Conservation (phyloP, 306 rosid genomes). For the Medicago ruthenica region DNA sequence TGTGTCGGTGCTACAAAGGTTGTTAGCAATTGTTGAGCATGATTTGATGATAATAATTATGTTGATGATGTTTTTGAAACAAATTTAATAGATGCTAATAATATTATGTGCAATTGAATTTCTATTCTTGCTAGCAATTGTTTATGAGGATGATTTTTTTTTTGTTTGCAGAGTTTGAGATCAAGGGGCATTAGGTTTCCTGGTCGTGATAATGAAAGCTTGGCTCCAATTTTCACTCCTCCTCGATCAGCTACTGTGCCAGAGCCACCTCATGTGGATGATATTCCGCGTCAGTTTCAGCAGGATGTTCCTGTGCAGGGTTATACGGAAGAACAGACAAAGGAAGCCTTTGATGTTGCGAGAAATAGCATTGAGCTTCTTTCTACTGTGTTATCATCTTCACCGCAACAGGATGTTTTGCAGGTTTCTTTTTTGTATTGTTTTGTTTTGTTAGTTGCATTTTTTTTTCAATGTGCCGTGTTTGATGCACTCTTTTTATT, state of each 20-base stretch:
- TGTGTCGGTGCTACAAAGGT: no score
- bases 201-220: constrained; percentile 93
- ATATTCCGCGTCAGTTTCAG: constrained; percentile 58
- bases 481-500: not conserved
- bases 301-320: constrained; percentile 58
- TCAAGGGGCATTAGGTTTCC: constrained; percentile 96
- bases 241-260: constrained; percentile 66
- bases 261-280: constrained; percentile 58
- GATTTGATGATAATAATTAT: no score
- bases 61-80: not conserved
- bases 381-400: constrained; percentile 83
- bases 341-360: constrained; percentile 95
- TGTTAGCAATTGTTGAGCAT: no score
- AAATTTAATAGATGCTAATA: not conserved
- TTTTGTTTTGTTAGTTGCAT: constrained; percentile 10
- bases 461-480: not conserved
- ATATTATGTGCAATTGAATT: not conserved
- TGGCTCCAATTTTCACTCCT: constrained; percentile 97
- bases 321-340: constrained; percentile 80
- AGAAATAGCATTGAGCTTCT: constrained; percentile 96
- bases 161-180: constrained; percentile 69
- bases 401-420: constrained; percentile 85
- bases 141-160: not conserved
- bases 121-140: not conserved
- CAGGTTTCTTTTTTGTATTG: constrained; percentile 61